Evolutionary conservation across 2,329 filamentous ascomycete genomes (phyloP), one percentile per base, ranked within the genome.

Genomic region (Ophiocordyceps robertsii): DNA sequence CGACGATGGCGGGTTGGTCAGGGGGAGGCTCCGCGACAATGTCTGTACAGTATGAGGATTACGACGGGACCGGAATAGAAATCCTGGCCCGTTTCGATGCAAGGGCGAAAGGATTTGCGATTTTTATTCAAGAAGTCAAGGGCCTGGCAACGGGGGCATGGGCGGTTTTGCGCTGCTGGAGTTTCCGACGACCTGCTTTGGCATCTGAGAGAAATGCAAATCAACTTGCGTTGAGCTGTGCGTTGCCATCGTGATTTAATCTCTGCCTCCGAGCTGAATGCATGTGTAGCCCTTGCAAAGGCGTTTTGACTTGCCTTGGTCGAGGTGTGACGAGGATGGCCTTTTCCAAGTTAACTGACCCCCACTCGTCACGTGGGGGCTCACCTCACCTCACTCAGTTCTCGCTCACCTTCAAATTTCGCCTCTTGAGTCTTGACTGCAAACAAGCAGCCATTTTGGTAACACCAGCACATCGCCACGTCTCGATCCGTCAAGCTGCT

Each of bases 141-240:
- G 24, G 9, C 24, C 24, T 27, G 24, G 24, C 24, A 27, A 27
- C 24, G 24, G 24, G 24, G 24, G 3, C 9, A 7, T 27, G 24
- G 24, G 24, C 39, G 42, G 36, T 17, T 41, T 29, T 45, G 24
- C 5, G 36, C 35, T 44, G 37, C 40, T 32, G 47, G 40, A 44
- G 46, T 48, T 48, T n/a, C 29, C 40, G 3, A 47, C 35, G 40
- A 24, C 36, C 38, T 47, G 38, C 46, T 48, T 49, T 45, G 46
- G 41, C 45, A 41, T 40, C 38, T 46, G 45, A 46, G 42, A 49
- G 31, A 32, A n/a, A 48, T 51, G 48, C 49, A 40, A 51, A 50
- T 50, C 43, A 46, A 51, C 47, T 44, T 49, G 46, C 27, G 43
- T 49, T 44, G 41, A 45, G 27, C 40, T 14, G 6, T 32, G 31